Conservation (phyloP, 2,329 filamentous ascomycete species). For the Botrytis paeoniae region DNA sequence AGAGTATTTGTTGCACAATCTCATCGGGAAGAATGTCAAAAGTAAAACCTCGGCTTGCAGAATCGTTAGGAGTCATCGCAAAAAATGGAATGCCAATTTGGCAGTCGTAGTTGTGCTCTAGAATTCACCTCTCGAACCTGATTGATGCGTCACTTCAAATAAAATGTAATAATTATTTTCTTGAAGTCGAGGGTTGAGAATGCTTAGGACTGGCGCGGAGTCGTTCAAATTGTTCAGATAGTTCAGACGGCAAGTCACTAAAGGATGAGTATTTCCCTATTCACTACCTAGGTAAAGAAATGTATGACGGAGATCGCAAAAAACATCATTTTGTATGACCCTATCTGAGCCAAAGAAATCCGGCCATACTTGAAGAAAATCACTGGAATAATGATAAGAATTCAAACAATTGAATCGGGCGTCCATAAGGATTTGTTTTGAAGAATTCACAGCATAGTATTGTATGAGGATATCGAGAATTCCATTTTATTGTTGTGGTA, state of each 20-base stretch:
- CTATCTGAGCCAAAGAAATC: neutral
- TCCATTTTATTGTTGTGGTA: neutral
- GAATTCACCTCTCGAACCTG: neutral
- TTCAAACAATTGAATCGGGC: neutral
- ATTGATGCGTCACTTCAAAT: neutral
- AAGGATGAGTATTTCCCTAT: neutral
- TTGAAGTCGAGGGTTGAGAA: neutral
- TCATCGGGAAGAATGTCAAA: constrained; percentile 62
- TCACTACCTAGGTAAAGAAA: neutral
- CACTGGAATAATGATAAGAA: neutral
- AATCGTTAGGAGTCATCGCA: neutral
- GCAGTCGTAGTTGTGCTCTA: neutral
- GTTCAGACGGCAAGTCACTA: neutral
- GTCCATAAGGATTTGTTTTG: neutral
- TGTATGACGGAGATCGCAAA: neutral
- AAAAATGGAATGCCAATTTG: neutral
- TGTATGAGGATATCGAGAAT: neutral
- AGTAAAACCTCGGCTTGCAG: neutral
- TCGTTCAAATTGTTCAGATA: neutral
- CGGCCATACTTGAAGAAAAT: neutral
- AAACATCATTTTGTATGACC: neutral
- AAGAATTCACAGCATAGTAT: neutral
- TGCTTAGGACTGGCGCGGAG: neutral
- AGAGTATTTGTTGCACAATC: constrained; percentile 75
- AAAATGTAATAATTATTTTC: neutral